Evolutionary conservation across 2,329 filamentous ascomycete species (phyloP), one percentile per base, ranked within the genome.

Genomic region (Aspergillus udagawae): DNA sequence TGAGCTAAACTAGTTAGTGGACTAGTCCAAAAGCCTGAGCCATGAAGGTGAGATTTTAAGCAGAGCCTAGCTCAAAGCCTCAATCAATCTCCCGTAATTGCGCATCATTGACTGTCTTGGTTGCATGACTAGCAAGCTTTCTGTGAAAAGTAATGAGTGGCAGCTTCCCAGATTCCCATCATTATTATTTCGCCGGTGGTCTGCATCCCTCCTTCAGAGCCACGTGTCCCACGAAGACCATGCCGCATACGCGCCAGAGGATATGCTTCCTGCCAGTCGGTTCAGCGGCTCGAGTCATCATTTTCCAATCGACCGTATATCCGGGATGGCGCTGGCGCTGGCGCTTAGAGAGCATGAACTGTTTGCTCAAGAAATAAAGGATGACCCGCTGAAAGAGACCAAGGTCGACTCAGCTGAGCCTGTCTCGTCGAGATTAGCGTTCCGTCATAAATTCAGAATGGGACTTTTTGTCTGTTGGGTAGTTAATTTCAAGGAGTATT

Each of bases 171-270:
- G 44, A 25, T 23, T 23, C 10, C 14, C 44, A 47, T 27, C 12
- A 17, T 17, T 45, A 45, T 23, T 29, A 12, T 12, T 29, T 29
- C 3, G 9, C 28, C 28, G 28, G 28, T 47, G 27, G 57, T 56
- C 35, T 49, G 44, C 58, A 44, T 63, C 56, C 56, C 60, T 62
- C 53, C 56, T 60, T 53, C 54, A 20, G 29, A 55, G 50, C 62
- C 63, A 65, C 63, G 62, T 65, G 63, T 63, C 52, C 49, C 42
- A 42, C 52, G 53, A 49, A 17, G 32, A 51, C 52, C 38, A 55
- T 56, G 52, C 32, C 49, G 29, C 49, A 55, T 63, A 65, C 60
- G 59, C 63, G 62, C 62, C 60, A 56, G 58, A 58, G 42, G 29
- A 57, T 52, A 55, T 51, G 49, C 32, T 17, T 51, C 17, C 29